phyloP scores from a whole-genome alignment of 805 yeast genomes.

The Metschnikowia proteae region DNA sequence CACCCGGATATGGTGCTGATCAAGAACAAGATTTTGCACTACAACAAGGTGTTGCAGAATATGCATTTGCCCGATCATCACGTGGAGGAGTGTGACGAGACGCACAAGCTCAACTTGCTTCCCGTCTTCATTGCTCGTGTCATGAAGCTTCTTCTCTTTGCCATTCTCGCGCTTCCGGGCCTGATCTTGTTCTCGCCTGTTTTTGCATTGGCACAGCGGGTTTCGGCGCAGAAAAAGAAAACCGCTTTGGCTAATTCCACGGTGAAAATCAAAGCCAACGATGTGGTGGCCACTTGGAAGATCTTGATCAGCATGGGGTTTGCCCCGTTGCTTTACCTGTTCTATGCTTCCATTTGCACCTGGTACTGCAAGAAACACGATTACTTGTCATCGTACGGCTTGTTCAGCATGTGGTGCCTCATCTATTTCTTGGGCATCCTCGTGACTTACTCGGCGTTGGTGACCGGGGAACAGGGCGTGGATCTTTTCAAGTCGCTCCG shows the following conservation, averaged over 20 bases:
- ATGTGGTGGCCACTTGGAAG: slow-evolving; percentile 97
- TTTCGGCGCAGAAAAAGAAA: slow-evolving; percentile 68
- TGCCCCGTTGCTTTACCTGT: slow-evolving; percentile 80
- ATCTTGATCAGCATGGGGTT: slow-evolving; percentile 82
- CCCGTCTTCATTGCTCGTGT: slow-evolving; percentile 56
- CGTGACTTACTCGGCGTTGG: slow-evolving; percentile 85
- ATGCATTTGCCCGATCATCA: slow-evolving; percentile 54
- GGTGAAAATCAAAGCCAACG: slow-evolving; percentile 88
- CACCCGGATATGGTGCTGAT: slow-evolving; percentile 63
- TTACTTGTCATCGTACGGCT: slow-evolving; percentile 14
- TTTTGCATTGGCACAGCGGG: slow-evolving; percentile 69
- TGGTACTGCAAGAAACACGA: slow-evolving; percentile 18
- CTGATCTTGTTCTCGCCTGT: slow-evolving; percentile 82
- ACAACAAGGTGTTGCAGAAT: slow-evolving; percentile 56
- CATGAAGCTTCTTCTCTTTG: slow-evolving; percentile 51
- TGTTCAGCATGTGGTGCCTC: slow-evolving; percentile 41
- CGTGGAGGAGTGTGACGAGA: slow-evolving; percentile 53
- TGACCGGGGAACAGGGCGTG: slow-evolving; percentile 91
- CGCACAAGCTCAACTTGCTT: slow-evolving; percentile 47
- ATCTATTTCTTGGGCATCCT: slow-evolving; percentile 60
- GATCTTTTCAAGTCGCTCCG: slow-evolving; percentile 79
- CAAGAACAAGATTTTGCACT: slow-evolving; percentile 59
- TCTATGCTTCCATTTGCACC: slow-evolving; percentile 70
- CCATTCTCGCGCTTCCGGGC: slow-evolving; percentile 82
- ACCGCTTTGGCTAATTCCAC: slow-evolving; percentile 81